Evolutionary conservation across 164 flowering plant species (phyloP).

Genomic region (Magnolia changhungtana): DNA sequence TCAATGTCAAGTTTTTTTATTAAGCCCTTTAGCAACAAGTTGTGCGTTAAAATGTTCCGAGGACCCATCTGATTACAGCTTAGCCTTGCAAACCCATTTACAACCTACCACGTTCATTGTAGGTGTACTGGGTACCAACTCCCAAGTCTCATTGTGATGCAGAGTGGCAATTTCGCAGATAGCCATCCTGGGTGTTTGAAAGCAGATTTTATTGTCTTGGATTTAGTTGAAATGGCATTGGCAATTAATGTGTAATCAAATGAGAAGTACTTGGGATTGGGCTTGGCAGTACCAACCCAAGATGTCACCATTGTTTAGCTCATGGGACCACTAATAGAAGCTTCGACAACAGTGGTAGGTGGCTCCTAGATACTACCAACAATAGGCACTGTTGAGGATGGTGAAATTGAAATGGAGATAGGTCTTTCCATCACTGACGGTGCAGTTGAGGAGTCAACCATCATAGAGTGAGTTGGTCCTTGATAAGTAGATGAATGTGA

Average conservation of each 20-base stretch:
- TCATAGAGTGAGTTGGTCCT: not conserved
- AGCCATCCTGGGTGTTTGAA: not conserved
- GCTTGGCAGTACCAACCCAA: not conserved
- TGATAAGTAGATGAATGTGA: not conserved
- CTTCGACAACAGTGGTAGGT: not conserved
- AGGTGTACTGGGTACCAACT: not conserved
- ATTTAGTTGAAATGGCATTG: not conserved
- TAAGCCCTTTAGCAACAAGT: not conserved
- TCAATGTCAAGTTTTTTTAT: not conserved
- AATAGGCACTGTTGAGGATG: not conserved
- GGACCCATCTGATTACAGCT: not conserved
- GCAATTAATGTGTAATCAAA: not conserved
- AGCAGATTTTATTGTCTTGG: not conserved
- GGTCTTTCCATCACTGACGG: not conserved
- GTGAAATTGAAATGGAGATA: not conserved
- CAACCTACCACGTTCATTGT: not conserved
- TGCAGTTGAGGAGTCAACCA: not conserved
- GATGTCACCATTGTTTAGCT: not conserved
- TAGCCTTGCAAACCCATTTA: conserved; percentile 1
- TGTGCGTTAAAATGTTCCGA: not conserved
- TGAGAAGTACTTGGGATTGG: not conserved
- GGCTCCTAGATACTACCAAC: not conserved
- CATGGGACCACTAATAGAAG: not conserved
- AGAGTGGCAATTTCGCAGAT: not conserved
- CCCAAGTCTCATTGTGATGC: not conserved